Evolutionary conservation across 2,329 filamentous ascomycete species (phyloP).

Genomic region (Ophioceras dolichostomum): DNA sequence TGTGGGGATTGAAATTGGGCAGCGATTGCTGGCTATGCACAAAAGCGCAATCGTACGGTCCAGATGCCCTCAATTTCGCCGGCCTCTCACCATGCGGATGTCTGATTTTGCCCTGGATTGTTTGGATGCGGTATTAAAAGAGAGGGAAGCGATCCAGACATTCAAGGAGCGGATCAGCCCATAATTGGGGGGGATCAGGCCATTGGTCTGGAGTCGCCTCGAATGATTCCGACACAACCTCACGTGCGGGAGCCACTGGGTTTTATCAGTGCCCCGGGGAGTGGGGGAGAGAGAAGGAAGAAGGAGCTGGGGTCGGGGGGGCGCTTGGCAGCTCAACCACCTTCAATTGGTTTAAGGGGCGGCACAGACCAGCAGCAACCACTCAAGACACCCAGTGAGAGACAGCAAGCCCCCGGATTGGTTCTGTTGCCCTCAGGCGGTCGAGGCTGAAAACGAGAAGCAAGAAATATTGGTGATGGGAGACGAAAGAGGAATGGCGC

Average conservation of each 20-base stretch:
- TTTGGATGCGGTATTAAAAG: background rate
- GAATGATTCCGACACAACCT: background rate
- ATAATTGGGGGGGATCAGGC: slow-evolving; percentile 4
- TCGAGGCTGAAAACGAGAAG: too few species aligned
- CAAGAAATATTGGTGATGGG: too few species aligned
- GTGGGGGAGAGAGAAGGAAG: too few species aligned
- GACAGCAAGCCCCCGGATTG: too few species aligned
- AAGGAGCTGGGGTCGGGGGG: background rate
- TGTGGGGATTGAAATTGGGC: background rate
- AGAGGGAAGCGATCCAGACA: background rate
- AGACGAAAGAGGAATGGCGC: too few species aligned
- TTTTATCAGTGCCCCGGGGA: too few species aligned
- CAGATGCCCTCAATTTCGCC: background rate
- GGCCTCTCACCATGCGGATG: background rate
- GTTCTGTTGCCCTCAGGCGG: too few species aligned
- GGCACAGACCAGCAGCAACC: too few species aligned
- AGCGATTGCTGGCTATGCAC: background rate
- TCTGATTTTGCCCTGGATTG: slow-evolving; percentile 1
- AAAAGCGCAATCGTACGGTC: slow-evolving; percentile 2
- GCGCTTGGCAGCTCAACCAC: slow-evolving; percentile 29
- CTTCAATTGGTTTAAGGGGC: too few species aligned
- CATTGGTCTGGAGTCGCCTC: slow-evolving; percentile 2
- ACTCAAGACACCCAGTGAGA: too few species aligned
- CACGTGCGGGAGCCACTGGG: too few species aligned
- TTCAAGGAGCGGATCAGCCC: slow-evolving; percentile 1